Evolutionary conservation across 352 stramenopile species (phyloP).

Genomic region (Blastocystis sp.): DNA sequence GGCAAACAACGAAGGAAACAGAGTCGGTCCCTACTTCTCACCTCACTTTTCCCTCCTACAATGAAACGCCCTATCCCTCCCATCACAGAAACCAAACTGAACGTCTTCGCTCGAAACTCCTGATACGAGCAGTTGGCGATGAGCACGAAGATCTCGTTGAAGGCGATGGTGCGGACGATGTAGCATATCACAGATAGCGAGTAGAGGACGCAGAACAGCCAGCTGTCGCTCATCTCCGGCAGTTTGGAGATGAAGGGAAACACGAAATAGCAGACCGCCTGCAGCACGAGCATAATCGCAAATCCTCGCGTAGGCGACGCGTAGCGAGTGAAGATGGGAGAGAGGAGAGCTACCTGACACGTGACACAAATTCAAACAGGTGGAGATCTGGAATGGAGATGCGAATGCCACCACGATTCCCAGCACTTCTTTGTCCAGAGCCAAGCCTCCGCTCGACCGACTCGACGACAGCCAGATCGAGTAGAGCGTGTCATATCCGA

Average conservation of each 20-base stretch:
- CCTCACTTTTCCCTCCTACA: not conserved
- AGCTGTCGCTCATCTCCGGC: not conserved
- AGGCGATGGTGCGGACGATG: not conserved
- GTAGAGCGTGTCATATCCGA: not conserved
- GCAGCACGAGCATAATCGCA: not conserved
- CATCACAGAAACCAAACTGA: not conserved
- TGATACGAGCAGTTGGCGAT: not conserved
- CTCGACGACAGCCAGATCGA: not conserved
- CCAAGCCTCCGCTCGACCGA: not conserved
- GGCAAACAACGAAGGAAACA: not conserved
- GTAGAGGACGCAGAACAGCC: not conserved
- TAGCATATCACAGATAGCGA: not conserved
- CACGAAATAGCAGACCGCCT: not conserved
- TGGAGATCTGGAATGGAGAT: not conserved
- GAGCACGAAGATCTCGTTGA: conserved; percentile 1
- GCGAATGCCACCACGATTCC: not conserved
- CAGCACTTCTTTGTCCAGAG: not conserved
- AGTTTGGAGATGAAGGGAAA: not conserved
- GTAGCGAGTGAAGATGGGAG: not conserved
- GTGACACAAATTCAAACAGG: not conserved
- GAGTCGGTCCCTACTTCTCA: not conserved
- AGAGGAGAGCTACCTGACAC: not conserved
- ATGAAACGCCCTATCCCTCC: conserved; percentile 10
- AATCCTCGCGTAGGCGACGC: not conserved
- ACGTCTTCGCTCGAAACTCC: not conserved